These are phyloP conservation scores for Suillus hirtellus DNA, from an alignment of 768 basidiomycete genomes.

Conservation along the genomic window DNA sequence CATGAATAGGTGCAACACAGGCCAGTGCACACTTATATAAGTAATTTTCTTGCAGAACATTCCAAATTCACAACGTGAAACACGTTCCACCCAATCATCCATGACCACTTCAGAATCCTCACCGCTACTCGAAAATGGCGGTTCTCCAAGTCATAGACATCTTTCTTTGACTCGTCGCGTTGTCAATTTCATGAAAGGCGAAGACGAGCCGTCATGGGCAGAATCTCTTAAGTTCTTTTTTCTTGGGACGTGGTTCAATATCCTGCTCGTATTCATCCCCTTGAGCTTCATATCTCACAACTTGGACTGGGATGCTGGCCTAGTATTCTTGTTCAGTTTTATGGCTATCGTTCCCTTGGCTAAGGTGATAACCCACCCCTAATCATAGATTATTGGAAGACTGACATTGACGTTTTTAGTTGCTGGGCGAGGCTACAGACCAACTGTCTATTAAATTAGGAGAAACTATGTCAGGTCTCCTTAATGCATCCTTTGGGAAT, in stretches of 20 bases:
- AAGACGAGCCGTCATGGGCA: slow-evolving; percentile 63
- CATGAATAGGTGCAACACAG: background rate
- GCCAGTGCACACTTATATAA: background rate
- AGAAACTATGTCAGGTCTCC: slow-evolving; percentile 80
- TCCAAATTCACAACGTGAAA: background rate
- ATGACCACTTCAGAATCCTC: slow-evolving; percentile 43
- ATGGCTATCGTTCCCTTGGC: slow-evolving; percentile 86
- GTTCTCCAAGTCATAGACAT: slow-evolving; percentile 16
- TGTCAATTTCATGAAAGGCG: slow-evolving; percentile 45
- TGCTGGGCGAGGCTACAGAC: slow-evolving; percentile 81
- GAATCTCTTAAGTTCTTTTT: slow-evolving; percentile 61
- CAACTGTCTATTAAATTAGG: slow-evolving; percentile 78
- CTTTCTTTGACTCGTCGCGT: slow-evolving; percentile 28
- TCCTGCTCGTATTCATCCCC: slow-evolving; percentile 80
- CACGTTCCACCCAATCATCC: background rate
- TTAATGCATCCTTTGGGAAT: slow-evolving; percentile 85
- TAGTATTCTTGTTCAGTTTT: slow-evolving; percentile 77
- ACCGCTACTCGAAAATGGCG: slow-evolving; percentile 48
- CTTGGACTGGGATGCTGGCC: slow-evolving; percentile 70
- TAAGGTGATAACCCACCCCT: slow-evolving; percentile 49
- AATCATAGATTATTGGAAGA: background rate
- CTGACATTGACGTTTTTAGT: slow-evolving; percentile 34
- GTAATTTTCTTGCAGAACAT: background rate
- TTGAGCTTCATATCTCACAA: slow-evolving; percentile 65
- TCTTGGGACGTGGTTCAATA: slow-evolving; percentile 68